phyloP scores from a whole-genome alignment of 169 alveolate species.

The Hepatocystis sp. region DNA sequence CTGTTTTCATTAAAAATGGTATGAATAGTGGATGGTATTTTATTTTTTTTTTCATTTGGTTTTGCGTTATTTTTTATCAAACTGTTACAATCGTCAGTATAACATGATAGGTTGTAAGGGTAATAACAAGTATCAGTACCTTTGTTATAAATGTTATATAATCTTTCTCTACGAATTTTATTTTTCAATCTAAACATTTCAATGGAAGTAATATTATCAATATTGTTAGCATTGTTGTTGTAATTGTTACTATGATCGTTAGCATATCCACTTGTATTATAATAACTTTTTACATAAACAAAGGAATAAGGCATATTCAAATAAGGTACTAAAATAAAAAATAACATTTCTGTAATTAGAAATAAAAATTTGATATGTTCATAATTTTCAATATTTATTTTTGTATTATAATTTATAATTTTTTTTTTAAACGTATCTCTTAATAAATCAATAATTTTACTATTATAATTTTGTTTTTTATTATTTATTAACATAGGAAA shows the following conservation, averaged over 20 bases:
- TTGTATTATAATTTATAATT: conserved; percentile 24
- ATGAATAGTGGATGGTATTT: no score
- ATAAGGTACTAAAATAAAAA: conserved; percentile 33
- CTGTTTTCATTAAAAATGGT: no score
- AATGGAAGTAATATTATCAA: conserved; percentile 1
- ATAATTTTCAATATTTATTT: conserved; percentile 72
- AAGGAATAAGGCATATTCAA: conserved; percentile 26
- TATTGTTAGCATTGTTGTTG: no score
- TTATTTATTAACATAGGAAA: conserved; percentile 10
- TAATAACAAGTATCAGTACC: no score
- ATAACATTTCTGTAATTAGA: conserved; percentile 60
- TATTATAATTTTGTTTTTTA: conserved; percentile 45
- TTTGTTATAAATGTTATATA: no score
- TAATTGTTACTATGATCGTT: no score
- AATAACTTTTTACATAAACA: conserved; percentile 14
- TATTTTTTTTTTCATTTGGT: no score
- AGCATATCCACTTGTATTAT: conserved; percentile 7
- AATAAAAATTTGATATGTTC: conserved; percentile 61
- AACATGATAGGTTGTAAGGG: no score
- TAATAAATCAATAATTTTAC: conserved; percentile 32
- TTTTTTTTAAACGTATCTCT: conserved; percentile 62
- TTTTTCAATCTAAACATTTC: conserved; percentile 46
- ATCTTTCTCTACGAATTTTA: no score
- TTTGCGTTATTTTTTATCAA: no score
- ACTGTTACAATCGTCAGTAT: no score